Evolutionary conservation across 352 stramenopile genomes (phyloP).

Genomic region (Pilasporangium apinafurcum): DNA sequence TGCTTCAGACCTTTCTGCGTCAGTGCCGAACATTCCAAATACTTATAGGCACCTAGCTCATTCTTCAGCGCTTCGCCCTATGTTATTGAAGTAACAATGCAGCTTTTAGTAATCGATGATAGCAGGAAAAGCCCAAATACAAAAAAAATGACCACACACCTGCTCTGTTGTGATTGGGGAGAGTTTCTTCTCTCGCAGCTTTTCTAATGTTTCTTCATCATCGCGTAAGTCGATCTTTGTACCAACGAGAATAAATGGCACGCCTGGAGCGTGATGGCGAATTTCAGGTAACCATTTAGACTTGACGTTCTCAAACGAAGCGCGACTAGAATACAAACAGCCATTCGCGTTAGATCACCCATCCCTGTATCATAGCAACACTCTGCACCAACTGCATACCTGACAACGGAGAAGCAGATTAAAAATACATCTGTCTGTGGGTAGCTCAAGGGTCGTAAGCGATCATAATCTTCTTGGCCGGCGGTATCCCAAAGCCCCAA

Average conservation of each 20-base stretch:
- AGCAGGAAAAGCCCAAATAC: not conserved
- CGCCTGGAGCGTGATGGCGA: conserved; percentile 78
- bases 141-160: conserved; percentile 14
- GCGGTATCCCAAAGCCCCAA: conserved; percentile 96
- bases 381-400: conserved; percentile 11
- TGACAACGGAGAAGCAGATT: conserved; percentile 94
- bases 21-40: conserved; percentile 91
- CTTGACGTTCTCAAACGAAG: conserved; percentile 95
- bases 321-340: conserved; percentile 37
- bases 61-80: conserved; percentile 86
- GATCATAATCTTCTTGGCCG: conserved; percentile 96
- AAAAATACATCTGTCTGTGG: conserved; percentile 96
- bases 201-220: conserved; percentile 86
- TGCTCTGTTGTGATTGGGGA: conserved; percentile 64
- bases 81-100: no score
- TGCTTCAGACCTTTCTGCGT: conserved; percentile 93
- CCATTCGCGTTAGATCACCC: not conserved
- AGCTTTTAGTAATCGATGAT: no score
- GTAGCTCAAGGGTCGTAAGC: conserved; percentile 93
- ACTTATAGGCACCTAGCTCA: conserved; percentile 88
- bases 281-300: conserved; percentile 92
- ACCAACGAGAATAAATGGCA: conserved; percentile 94
- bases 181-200: conserved; percentile 85
- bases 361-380: no score
- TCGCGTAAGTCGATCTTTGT: conserved; percentile 93